Conservation (phyloP, 352 stramenopile genomes). For the Globisporangium paroecandrum region DNA sequence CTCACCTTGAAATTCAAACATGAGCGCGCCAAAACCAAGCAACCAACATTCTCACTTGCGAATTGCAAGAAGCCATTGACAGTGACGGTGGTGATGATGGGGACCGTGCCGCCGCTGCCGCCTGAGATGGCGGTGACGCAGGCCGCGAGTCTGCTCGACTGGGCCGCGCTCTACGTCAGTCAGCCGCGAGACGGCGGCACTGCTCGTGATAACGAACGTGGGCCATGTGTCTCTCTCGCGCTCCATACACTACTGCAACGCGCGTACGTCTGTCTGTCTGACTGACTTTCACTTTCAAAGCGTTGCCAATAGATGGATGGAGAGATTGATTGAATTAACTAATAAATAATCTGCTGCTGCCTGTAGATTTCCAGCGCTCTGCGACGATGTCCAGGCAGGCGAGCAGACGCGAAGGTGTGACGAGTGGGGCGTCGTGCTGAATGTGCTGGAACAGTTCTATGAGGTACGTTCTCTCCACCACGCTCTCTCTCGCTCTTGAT, state of each 20-base stretch:
- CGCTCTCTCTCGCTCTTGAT: neutral
- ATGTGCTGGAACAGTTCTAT: slow-evolving; percentile 48
- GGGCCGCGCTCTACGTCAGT: slow-evolving; percentile 28
- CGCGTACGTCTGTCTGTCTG: slow-evolving; percentile 8
- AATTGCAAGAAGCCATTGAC: slow-evolving; percentile 6
- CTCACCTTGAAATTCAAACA: slow-evolving; percentile 1
- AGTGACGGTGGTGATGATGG: neutral
- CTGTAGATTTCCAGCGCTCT: slow-evolving; percentile 29
- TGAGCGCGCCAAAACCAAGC: slow-evolving; percentile 12
- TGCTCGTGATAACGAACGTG: neutral
- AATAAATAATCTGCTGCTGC: neutral
- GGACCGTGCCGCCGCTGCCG: no score
- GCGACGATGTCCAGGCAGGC: slow-evolving; percentile 14
- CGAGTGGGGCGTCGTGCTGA: slow-evolving; percentile 21
- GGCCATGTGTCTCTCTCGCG: slow-evolving; percentile 5
- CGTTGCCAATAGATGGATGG: neutral
- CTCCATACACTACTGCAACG: slow-evolving; percentile 24
- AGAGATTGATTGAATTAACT: neutral
- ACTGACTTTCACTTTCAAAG: neutral
- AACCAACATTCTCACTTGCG: slow-evolving; percentile 9
- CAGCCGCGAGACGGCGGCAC: neutral
- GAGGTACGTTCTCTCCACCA: slow-evolving; percentile 27
- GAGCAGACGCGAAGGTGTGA: neutral
- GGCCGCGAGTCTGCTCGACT: slow-evolving; percentile 32
- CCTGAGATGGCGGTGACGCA: neutral